Evolutionary conservation across 129 eudicot genomes (phyloP).

Genomic region (Flaveria sonorensis): DNA sequence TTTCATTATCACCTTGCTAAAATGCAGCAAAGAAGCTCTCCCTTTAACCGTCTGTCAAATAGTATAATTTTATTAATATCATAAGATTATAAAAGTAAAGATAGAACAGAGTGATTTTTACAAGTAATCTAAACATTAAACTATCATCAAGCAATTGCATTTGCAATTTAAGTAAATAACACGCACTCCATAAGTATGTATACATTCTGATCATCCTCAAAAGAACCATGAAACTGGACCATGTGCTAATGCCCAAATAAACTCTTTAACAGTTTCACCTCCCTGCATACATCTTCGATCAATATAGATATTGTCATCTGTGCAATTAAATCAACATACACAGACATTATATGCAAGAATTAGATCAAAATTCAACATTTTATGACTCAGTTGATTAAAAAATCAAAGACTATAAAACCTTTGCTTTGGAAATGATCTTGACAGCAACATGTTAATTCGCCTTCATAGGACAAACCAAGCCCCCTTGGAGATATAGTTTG

Average conservation of each 20-base stretch:
- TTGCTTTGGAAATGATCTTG: conserved; percentile 87
- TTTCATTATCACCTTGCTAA: conserved; percentile 63
- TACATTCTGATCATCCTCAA: too few relatives aligned
- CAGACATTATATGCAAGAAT: neutral
- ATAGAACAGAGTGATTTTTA: too few relatives aligned
- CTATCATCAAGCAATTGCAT: too few relatives aligned
- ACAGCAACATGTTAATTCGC: conserved; percentile 76
- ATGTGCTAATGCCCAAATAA: conserved; percentile 80
- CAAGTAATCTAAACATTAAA: too few relatives aligned
- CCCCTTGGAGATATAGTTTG: too few relatives aligned
- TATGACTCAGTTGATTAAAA: too few relatives aligned
- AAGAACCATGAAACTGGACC: conserved; percentile 82
- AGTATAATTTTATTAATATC: neutral
- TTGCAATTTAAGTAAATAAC: too few relatives aligned
- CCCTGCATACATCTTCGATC: conserved; percentile 92
- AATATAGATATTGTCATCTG: conserved; percentile 97
- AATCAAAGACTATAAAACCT: conserved; percentile 43
- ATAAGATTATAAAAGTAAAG: neutral
- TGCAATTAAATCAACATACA: conserved; percentile 12
- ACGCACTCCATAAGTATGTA: conserved; percentile 97
- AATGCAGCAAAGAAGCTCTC: conserved; percentile 68
- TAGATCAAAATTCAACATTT: neutral
- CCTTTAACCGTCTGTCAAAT: conserved; percentile 37
- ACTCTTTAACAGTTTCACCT: conserved; percentile 90
- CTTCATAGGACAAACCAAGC: too few relatives aligned